These are phyloP conservation scores for Eucalyptus lansdowneana DNA, from an alignment of 345 rosid genomes.

Conservation along the genomic window DNA sequence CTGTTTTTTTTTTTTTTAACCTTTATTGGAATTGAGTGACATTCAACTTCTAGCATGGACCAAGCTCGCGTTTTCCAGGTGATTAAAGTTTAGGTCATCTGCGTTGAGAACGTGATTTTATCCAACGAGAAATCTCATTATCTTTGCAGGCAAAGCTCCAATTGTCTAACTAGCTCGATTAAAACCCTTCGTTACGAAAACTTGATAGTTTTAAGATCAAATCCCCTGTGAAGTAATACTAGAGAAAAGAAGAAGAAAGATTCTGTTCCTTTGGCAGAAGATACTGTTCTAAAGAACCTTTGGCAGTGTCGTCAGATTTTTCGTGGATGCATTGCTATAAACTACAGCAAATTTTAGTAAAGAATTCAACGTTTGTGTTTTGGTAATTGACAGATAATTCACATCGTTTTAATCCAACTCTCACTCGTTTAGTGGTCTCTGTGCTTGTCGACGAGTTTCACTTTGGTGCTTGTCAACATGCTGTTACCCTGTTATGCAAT, in stretches of 20 bases:
- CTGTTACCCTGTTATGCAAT: neutral
- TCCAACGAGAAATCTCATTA: neutral
- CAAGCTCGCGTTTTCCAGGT: neutral
- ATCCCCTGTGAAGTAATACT: neutral
- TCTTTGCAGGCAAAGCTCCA: neutral
- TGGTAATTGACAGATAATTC: neutral
- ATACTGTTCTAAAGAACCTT: neutral
- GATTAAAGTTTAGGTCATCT: neutral
- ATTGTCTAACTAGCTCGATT: neutral
- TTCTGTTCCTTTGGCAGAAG: neutral
- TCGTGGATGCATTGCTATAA: neutral
- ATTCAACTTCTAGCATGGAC: neutral
- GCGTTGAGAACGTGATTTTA: neutral
- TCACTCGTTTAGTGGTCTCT: neutral
- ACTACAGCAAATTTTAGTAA: neutral
- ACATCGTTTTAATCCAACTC: neutral
- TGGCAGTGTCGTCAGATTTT: neutral
- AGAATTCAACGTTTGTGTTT: neutral
- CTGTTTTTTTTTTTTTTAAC: neutral
- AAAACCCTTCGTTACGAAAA: neutral
- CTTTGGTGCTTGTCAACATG: neutral
- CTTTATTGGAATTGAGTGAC: neutral
- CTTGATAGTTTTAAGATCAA: neutral
- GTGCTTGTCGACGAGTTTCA: neutral
- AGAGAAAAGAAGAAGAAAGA: neutral